Evolutionary conservation across 768 basidiomycete genomes (phyloP), one percentile per base, ranked within the genome.

Genomic region (Grammothele lineata): DNA sequence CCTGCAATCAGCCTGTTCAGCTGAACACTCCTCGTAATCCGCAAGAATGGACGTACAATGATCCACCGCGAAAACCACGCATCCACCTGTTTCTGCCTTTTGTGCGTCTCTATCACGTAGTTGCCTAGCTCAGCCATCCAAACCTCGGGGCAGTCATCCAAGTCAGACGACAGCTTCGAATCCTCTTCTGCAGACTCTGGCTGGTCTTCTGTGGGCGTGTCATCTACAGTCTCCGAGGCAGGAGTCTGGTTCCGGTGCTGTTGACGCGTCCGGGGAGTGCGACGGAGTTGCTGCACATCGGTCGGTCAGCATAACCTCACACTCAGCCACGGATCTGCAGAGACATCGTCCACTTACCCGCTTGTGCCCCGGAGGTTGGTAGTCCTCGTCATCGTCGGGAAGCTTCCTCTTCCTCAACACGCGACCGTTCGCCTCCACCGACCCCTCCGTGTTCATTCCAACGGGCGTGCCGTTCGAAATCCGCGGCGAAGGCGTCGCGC

Each of bases 111-210:
- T 24, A 82, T 60, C 43, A 80, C 72, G 57, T 91, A 92, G 47
- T 79, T 78, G 43, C 74, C 71, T 14, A 91, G 72, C 58, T 87
- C 87, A 21, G 70, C 73, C 36, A 70, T 66, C 90, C 90, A 92
- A 14, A 92, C 60, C 49, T 90, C 88, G 55, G 77, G 76, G 53
- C 82, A 88, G 49, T 90, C 89, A 23, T 89, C 87, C 51, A 92
- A 69, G 71, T 92, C 89, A 18, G 89, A 90, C 15, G 87, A 87
- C 11, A 77, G 67, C 32, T 68, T 67, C 38, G 57, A 66, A 24
- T 73, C 74, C 25, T 80, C 77, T 45, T 59, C 67, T 43, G 53
- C 67, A 45, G 54, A 64, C 58, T 59, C 61, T 46, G 54, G 57
- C 35, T 59, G 47, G 35, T 64, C 63, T 21, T 69, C 63, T 32